Conservation (phyloP, 768 basidiomycete species). For the Boletales sp. region DNA sequence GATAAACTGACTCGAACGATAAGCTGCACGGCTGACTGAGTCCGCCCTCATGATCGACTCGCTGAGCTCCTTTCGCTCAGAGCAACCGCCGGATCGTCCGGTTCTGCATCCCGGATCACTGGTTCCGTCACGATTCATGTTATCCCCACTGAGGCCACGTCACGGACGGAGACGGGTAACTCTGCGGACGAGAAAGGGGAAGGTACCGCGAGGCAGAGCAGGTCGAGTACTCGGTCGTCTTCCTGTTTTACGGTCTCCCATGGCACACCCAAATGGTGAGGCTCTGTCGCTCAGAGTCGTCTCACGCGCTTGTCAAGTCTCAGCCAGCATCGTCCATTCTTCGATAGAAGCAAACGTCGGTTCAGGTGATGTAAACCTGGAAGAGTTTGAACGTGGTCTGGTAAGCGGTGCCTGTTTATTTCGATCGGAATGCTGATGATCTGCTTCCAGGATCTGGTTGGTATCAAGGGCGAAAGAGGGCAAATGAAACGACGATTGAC, state of each 20-base stretch:
- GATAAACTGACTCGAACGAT: neutral
- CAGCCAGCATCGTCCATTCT: conserved; percentile 33
- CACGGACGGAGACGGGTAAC: neutral
- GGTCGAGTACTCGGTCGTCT: conserved; percentile 28
- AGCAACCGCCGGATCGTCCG: conserved; percentile 36
- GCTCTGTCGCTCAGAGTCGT: conserved; percentile 53
- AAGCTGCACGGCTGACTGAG: conserved; percentile 13
- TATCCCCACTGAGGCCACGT: conserved; percentile 44
- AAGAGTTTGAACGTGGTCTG: conserved; percentile 67
- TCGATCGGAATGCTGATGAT: conserved; percentile 3
- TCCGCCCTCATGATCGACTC: conserved; percentile 14
- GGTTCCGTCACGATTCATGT: conserved; percentile 73
- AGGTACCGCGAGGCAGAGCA: conserved; percentile 58
- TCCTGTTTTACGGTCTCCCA: conserved; percentile 14
- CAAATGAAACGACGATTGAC: too few relatives aligned
- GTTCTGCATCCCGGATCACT: conserved; percentile 75
- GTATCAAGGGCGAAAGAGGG: conserved; percentile 69
- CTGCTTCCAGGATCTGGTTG: conserved; percentile 60
- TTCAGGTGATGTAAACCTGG: conserved; percentile 33
- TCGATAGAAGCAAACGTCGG: conserved; percentile 27
- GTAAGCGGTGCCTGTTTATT: conserved; percentile 35
- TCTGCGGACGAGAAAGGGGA: conserved; percentile 44
- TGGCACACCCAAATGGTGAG: conserved; percentile 46
- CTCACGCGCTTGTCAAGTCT: conserved; percentile 67
- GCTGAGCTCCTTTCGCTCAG: conserved; percentile 13